Evolutionary conservation across 768 basidiomycete species (phyloP), one percentile per base, ranked within the genome.

Genomic region (Naematelia aurantialba): DNA sequence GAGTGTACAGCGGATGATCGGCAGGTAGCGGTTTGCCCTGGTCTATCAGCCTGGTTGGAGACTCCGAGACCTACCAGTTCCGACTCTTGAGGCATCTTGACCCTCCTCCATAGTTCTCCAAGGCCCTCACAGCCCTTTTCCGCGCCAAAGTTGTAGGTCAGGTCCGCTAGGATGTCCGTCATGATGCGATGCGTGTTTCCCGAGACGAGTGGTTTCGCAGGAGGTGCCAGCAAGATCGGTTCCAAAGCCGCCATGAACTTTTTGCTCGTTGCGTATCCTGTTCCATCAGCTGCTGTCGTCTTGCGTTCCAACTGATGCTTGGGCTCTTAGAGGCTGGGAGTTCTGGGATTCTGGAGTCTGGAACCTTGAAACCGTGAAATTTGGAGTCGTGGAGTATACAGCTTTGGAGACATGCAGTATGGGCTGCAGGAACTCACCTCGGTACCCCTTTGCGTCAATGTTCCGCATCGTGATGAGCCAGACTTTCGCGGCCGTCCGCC

Each of bases 401-500:
- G 19, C 45, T n/a, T 21, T 12, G 8, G 5, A 29, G 5, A 10
- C 22, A 50, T 14, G n/a, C 13, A 17, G 10, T n/a, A n/a, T n/a
- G n/a, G n/a, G n/a, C n/a, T n/a, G n/a, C n/a, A n/a, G n/a, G n/a
- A n/a, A 67, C 77, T 63, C 52, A 79, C 78, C 45, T 31, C 89
- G 82, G 68, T 92, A 91, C 13, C 83, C 70, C 10, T 86, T 67
- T n/a, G 58, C 84, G 0, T 85, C 83, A 2, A 86, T 85, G 70
- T 93, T 92, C 26, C 85, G 85, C 34, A 93, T 82, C 86, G 93
- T 88, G 66, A 93, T 86, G 1, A 90, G 87, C 91, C 91, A 93
- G 5, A 96, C 65, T 48, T 63, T 62, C n/a, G 62, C 68, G 27
- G 66, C 72, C 39, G 61, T 47, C 22, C 63, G 46, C 25, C 66